Percentiles rank a stretch among this genome's conserved stretches.
Conservation (phyloP, 2,329 filamentous ascomycete species). For the Alternaria longipes region DNA sequence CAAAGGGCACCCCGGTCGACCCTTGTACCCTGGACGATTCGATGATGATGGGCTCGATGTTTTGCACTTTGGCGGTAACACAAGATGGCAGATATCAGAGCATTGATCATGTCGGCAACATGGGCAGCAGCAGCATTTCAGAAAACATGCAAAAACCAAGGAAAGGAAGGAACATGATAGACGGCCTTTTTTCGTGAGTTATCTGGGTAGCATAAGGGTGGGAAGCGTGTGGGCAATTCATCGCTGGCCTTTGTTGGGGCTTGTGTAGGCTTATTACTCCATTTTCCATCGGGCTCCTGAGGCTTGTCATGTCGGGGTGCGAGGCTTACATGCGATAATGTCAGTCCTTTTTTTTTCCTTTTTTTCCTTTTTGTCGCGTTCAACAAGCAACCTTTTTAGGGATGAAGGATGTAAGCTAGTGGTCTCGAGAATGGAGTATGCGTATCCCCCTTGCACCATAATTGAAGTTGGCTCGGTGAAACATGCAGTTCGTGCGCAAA, state of each 20-base stretch:
- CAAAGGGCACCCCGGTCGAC: constrained; percentile 10
- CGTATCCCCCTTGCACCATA: constrained; percentile 17
- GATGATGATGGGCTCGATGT: constrained; percentile 26
- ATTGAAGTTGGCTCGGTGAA: background rate
- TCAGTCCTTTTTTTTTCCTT: constrained; percentile 37
- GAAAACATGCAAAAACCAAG: constrained; percentile 13
- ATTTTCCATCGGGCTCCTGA: constrained; percentile 22
- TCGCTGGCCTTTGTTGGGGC: constrained; percentile 9
- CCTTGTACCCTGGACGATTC: constrained; percentile 19
- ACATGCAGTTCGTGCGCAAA: background rate
- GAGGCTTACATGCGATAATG: constrained; percentile 31
- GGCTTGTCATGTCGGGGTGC: constrained; percentile 17
- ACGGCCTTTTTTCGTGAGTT: constrained; percentile 21
- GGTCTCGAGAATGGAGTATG: constrained; percentile 24
- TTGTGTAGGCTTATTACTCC: constrained; percentile 5
- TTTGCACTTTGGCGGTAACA: constrained; percentile 38
- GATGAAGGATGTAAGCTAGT: constrained; percentile 37
- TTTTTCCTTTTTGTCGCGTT: constrained; percentile 30
- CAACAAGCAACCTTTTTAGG: constrained; percentile 31
- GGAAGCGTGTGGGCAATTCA: constrained; percentile 15
- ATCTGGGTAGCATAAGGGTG: constrained; percentile 23
- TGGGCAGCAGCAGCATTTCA: constrained; percentile 2
- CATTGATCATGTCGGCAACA: constrained; percentile 7
- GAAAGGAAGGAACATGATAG: constrained; percentile 34
- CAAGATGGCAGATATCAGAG: constrained; percentile 26